Evolutionary conservation across 2,329 filamentous ascomycete species (phyloP).

Genomic region (Calycina marina): DNA sequence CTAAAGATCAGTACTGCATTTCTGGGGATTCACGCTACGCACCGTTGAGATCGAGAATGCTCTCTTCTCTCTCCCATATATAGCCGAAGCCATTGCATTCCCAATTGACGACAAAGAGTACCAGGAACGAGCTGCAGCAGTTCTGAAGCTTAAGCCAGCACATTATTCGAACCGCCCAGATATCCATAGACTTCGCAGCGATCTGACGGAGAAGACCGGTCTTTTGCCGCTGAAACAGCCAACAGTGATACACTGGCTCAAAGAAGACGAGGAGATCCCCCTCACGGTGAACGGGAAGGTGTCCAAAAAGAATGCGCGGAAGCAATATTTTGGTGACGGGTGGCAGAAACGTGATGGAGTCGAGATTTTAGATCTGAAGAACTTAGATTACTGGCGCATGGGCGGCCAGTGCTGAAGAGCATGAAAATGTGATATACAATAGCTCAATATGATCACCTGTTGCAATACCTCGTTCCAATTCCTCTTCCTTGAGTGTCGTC

Average conservation of each 20-base stretch:
- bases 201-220: conserved; percentile 8
- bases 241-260: conserved; percentile 12
- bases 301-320: conserved; percentile 8
- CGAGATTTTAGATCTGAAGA: conserved; percentile 9
- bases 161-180: conserved; percentile 4
- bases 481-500: too few relatives aligned
- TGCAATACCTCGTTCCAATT: too few relatives aligned
- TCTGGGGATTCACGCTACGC: conserved; percentile 13
- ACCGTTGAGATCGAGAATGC: conserved; percentile 12
- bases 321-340: conserved; percentile 10
- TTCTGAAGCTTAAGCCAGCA: conserved; percentile 7
- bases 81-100: conserved; percentile 7
- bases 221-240: conserved; percentile 10
- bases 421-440: too few relatives aligned
- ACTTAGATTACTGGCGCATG: conserved; percentile 13
- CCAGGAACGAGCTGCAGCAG: conserved; percentile 10
- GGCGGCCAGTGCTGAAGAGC: conserved; percentile 11
- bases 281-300: conserved; percentile 12
- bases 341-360: conserved; percentile 6
- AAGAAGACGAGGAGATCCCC: conserved; percentile 6
- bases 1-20: conserved; percentile 8
- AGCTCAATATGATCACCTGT: too few relatives aligned
- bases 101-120: conserved; percentile 9
- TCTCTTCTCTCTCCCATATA: conserved; percentile 9
- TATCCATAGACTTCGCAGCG: conserved; percentile 7